Evolutionary conservation across 2,329 filamentous ascomycete species (phyloP), one percentile per base, ranked within the genome.

Genomic region (Lecanicillium sp.): DNA sequence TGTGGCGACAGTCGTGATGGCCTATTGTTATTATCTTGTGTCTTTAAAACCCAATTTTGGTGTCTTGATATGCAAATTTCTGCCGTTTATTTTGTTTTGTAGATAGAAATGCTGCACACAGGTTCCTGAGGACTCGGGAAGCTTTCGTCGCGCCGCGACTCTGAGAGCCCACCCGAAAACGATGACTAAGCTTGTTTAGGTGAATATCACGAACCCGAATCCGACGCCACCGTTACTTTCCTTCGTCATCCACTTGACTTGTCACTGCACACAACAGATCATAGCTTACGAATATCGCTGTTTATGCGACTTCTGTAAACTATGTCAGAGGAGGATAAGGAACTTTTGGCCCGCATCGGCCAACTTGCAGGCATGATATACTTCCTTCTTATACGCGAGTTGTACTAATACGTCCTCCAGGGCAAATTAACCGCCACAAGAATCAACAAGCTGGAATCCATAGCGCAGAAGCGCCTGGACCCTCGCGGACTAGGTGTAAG

Each of bases 341-440:
- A 72, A 42, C 56, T 78, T 45, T 57, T 74, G 51, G 71, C 69
- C 37, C 65, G 64, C 47, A 78, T 78, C 53, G 60, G 66, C 50
- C 64, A 65, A 30, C 55, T 75, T 37, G 67, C 73, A 41, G 67
- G 70, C 71, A 56, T 32, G 60, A 54, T 33, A 38, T 29, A n/a
- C 20, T 27, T 28, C 22, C 30, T 14, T 20, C 17, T 33, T n/a
- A 12, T 44, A 38, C 35, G 30, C 30, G 18, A 25, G 18, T 30
- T 40, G 40, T 33, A 51, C 46, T 61, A 38, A 55, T 43, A 46
- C 45, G 29, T 42, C 31, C 31, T 29, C 9, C 47, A 87, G 83
- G 83, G 48, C 81, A 85, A 60, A 90, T 92, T 55, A 88, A 88
- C 56, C 77, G 80, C 37, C 80, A 85, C 64, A 88, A 85, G 58